Percentiles rank a stretch among this genome's conserved stretches.
Evolutionary conservation across 2,329 filamentous ascomycete species (phyloP).

Genomic region (Fusarium veterinarium): DNA sequence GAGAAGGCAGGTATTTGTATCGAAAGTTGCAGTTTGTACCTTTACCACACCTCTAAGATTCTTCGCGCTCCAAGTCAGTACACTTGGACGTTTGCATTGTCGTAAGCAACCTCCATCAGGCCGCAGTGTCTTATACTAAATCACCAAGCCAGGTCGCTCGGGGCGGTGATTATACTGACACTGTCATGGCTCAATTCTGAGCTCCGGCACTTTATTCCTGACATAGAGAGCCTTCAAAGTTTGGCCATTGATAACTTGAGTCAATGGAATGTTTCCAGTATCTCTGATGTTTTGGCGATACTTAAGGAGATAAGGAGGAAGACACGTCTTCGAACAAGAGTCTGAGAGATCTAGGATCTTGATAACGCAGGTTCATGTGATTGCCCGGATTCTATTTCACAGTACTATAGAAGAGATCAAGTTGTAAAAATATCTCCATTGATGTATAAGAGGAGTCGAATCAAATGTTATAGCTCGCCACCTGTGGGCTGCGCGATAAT

Average conservation of each 20-base stretch:
- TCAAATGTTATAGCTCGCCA: not conserved
- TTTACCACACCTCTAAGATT: not conserved
- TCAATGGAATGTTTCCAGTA: not conserved
- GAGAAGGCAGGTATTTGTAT: not conserved
- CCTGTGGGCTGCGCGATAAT: not conserved
- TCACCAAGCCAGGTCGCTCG: not conserved
- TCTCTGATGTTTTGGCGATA: not conserved
- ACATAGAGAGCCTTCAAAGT: not conserved
- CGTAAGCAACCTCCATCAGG: not conserved
- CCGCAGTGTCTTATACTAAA: not conserved
- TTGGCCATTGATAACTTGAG: not conserved
- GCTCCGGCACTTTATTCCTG: not conserved
- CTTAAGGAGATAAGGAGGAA: not conserved
- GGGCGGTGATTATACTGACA: not conserved
- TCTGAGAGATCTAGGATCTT: not conserved
- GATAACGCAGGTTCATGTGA: no score
- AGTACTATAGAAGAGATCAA: no score
- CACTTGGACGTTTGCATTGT: not conserved
- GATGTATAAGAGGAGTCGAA: not conserved
- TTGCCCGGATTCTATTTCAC: accelerated
- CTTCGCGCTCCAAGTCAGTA: not conserved
- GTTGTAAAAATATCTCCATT: no score
- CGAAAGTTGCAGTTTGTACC: not conserved
- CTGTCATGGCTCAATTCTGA: not conserved
- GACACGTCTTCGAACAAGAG: not conserved